These are phyloP conservation scores for Trifolium dubium DNA, from an alignment of 306 rosid species.

Conservation along the genomic window DNA sequence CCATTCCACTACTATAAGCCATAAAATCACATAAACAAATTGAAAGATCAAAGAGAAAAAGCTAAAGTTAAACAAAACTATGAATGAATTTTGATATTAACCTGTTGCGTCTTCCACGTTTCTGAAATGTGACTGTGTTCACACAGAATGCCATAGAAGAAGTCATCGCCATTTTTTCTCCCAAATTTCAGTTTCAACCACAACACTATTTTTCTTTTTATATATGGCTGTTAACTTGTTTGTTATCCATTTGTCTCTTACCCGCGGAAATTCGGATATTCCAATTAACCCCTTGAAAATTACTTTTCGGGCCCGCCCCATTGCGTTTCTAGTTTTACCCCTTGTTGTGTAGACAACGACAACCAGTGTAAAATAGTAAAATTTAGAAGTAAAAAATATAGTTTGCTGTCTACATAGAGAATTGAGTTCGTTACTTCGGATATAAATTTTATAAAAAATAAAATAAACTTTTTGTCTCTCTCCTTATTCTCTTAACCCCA, in stretches of 20 bases:
- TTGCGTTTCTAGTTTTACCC: too few relatives aligned
- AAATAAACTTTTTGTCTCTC: too few relatives aligned
- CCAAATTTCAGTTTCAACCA: neutral
- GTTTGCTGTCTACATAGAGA: too few relatives aligned
- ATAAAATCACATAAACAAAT: neutral
- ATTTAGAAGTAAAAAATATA: too few relatives aligned
- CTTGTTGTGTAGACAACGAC: too few relatives aligned
- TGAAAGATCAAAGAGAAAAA: neutral
- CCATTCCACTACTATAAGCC: constrained; percentile 43
- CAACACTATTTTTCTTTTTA: neutral
- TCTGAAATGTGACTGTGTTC: constrained; percentile 51
- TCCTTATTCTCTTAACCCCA: too few relatives aligned
- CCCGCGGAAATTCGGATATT: constrained; percentile 43
- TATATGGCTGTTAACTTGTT: constrained; percentile 10
- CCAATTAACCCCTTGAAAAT: neutral
- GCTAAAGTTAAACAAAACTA: too few relatives aligned
- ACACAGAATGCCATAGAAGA: constrained; percentile 55
- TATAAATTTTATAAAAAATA: too few relatives aligned
- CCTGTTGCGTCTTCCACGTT: constrained; percentile 57
- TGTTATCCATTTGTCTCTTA: neutral
- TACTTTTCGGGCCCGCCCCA: too few relatives aligned
- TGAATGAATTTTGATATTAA: constrained; percentile 21
- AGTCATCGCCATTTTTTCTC: constrained; percentile 55
- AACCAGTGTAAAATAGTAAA: too few relatives aligned
- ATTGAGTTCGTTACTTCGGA: too few relatives aligned